Evolutionary conservation across 352 stramenopile species (phyloP).

Genomic region (Peronosclerospora sorghi): DNA sequence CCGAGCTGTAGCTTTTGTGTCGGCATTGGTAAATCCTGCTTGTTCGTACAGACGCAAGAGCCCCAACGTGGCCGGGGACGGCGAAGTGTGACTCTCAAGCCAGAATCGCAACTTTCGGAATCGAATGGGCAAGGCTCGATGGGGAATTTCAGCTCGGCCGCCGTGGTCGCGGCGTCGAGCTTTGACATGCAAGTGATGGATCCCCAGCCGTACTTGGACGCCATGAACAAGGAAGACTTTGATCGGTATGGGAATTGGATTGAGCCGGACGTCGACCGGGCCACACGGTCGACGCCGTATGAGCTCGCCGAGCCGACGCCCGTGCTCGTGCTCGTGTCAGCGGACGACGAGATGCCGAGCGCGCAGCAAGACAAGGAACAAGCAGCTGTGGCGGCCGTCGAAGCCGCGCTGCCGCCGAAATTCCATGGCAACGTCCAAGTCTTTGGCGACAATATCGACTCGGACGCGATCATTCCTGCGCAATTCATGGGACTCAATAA

Average conservation of each 20-base stretch:
- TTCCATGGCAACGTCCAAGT: slow-evolving; percentile 67
- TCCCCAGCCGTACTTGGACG: slow-evolving; percentile 45
- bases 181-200: slow-evolving; percentile 72
- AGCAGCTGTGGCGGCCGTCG: slow-evolving; percentile 37
- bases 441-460: slow-evolving; percentile 86
- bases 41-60: slow-evolving; percentile 64
- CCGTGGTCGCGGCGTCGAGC: slow-evolving; percentile 59
- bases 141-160: slow-evolving; percentile 58
- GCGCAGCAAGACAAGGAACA: slow-evolving; percentile 44
- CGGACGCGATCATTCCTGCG: slow-evolving; percentile 75
- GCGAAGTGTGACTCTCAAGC: slow-evolving; percentile 69
- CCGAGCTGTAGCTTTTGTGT: slow-evolving; percentile 77
- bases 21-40: slow-evolving; percentile 70
- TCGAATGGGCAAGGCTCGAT: slow-evolving; percentile 77
- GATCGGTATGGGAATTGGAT: slow-evolving; percentile 74
- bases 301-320: slow-evolving; percentile 35
- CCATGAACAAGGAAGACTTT: slow-evolving; percentile 64
- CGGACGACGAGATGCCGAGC: slow-evolving; percentile 11
- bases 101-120: slow-evolving; percentile 84
- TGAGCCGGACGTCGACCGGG: slow-evolving; percentile 19
- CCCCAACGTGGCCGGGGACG: slow-evolving; percentile 57
- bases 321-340: slow-evolving; percentile 23
- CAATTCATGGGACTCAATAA: slow-evolving; percentile 74
- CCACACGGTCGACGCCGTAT: slow-evolving; percentile 23
- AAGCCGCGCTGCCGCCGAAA: slow-evolving; percentile 37